Evolutionary conservation across 805 yeast species (phyloP), one percentile per base, ranked within the genome.

Genomic region (Wilhelminamyces savonicus): DNA sequence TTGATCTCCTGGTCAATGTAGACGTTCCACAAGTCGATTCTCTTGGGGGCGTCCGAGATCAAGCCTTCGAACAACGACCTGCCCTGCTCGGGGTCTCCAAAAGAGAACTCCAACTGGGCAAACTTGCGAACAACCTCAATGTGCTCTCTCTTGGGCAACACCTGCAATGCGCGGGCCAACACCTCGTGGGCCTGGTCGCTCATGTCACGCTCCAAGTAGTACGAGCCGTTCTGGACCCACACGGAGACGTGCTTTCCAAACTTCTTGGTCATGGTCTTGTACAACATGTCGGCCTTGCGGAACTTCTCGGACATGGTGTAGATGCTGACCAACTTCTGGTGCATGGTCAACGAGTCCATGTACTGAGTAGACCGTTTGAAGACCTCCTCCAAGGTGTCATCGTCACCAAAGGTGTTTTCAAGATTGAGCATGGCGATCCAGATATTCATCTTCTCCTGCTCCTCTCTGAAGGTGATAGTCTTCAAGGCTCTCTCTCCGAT

Each of bases 341-440:
- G 88, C 71, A 90, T 82, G 12, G 72, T 68, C 41, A 75, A 73
- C 1, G 95, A 70, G 45, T 92, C 98, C 96, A 87, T 87, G 58
- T 78, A 83, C 59, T 86, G 95, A 45, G 85, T 77, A 1, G 97
- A 74, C 41, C 83, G 78, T 54, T 77, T 80, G 72, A 92, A 90
- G 0, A 74, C 73, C 21, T 78, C 85, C 26, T 86, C 87, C 31
- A 88, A 56, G 2, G 92, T 62, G 38, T 86, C 97, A 7, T 77
- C 78, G 14, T 82, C 71, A 33, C 99, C 99, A 57, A 92, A 92
- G 11, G 87, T 78, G 54, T 84, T 86, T 59, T 92, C 99, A 70
- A 94, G 71, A 60, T 92, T 92, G 46, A 92, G 72, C 48, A 87
- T 58, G 0, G 97, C 98, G 55, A 90, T 83, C 97, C 97, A 94